phyloP scores from a whole-genome alignment of 495 filamentous ascomycete genomes.

The Aspergillus heteromorphus region DNA sequence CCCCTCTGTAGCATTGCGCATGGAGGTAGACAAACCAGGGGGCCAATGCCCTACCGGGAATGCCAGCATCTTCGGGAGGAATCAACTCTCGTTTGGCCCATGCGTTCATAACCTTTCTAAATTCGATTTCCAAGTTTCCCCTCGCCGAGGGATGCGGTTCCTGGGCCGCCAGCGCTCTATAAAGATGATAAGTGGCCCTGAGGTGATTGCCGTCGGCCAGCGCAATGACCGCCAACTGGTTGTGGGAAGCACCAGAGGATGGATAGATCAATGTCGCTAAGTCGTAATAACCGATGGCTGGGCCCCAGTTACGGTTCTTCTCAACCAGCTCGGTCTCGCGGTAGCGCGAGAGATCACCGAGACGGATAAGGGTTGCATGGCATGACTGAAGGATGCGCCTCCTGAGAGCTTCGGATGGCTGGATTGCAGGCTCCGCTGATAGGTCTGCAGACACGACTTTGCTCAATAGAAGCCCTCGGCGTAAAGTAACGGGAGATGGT shows the following conservation, averaged over 20 bases:
- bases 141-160: slow-evolving; percentile 68
- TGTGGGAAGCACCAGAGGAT: slow-evolving; percentile 71
- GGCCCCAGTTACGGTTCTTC: slow-evolving; percentile 70
- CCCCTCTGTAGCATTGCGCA: slow-evolving; percentile 72
- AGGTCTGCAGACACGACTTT: slow-evolving; percentile 32
- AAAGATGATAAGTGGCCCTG: slow-evolving; percentile 81
- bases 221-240: slow-evolving; percentile 84
- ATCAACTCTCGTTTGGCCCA: slow-evolving; percentile 59
- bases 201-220: slow-evolving; percentile 71
- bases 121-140: slow-evolving; percentile 73
- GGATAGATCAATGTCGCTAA: slow-evolving; percentile 76
- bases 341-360: slow-evolving; percentile 91
- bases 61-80: slow-evolving; percentile 44
- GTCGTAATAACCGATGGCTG: slow-evolving; percentile 77
- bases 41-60: slow-evolving; percentile 50
- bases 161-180: slow-evolving; percentile 67
- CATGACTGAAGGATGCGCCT: slow-evolving; percentile 64
- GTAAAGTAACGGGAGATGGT: neutral
- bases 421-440: slow-evolving; percentile 31
- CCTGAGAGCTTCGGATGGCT: slow-evolving; percentile 44
- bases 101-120: slow-evolving; percentile 61
- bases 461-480: slow-evolving; percentile 17
- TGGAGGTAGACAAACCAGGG: slow-evolving; percentile 87
- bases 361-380: slow-evolving; percentile 74
- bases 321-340: slow-evolving; percentile 62